Conservation (phyloP, 225 moss, liverwort and hornwort species). For the Sphagnum tenellum region DNA sequence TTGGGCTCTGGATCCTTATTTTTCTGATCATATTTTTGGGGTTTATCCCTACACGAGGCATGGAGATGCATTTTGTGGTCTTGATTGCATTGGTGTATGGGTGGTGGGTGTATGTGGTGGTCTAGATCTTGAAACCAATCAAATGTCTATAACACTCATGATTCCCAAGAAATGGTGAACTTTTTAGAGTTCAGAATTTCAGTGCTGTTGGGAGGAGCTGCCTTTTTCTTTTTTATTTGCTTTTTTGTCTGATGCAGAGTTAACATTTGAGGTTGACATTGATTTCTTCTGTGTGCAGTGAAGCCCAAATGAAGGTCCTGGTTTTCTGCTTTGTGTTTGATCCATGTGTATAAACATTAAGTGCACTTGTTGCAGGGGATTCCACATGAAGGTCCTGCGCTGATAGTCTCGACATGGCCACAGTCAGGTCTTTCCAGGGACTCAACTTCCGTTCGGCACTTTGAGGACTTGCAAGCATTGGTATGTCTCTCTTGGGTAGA, state of each 20-base stretch:
- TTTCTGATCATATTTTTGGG: neutral
- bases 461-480: conserved; percentile 59
- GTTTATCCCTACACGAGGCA: too few relatives aligned
- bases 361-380: conserved; percentile 39
- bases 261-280: neutral
- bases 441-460: conserved; percentile 55
- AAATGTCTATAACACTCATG: too few relatives aligned
- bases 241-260: too few relatives aligned
- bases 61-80: too few relatives aligned
- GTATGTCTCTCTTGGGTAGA: conserved; percentile 16
- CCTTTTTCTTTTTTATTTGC: too few relatives aligned
- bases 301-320: too few relatives aligned
- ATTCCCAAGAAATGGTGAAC: neutral
- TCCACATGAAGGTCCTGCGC: conserved; percentile 67
- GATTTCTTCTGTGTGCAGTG: neutral
- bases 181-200: neutral
- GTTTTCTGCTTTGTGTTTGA: too few relatives aligned
- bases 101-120: too few relatives aligned
- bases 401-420: conserved; percentile 72
- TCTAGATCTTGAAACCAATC: too few relatives aligned
- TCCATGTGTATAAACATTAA: too few relatives aligned
- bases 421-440: conserved; percentile 52
- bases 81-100: too few relatives aligned
- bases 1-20: conserved; percentile 2
- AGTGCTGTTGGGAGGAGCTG: neutral